phyloP scores from a whole-genome alignment of 306 rosid species.

The Prunus davidiana region DNA sequence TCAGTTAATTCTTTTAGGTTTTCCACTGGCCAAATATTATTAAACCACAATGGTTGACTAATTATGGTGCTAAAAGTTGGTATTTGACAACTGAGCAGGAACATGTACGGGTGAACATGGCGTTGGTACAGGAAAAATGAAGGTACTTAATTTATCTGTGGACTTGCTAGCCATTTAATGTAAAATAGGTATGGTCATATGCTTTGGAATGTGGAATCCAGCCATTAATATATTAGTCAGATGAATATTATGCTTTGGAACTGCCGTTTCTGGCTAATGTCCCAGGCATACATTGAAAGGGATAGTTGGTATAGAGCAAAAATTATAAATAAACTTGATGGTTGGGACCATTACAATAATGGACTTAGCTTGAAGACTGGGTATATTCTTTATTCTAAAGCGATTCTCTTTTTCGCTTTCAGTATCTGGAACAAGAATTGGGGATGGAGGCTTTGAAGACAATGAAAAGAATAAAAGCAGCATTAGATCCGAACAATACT shows the following conservation, averaged over 20 bases:
- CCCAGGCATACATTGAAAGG: neutral
- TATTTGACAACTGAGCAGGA: slow-evolving; percentile 50
- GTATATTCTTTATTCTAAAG: neutral
- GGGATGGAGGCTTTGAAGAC: slow-evolving; percentile 81
- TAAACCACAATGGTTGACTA: neutral
- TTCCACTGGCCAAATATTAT: neutral
- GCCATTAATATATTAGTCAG: neutral
- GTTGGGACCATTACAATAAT: neutral
- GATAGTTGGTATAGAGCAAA: neutral
- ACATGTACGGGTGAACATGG: slow-evolving; percentile 98
- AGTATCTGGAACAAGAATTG: slow-evolving; percentile 92
- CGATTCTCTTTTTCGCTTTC: slow-evolving; percentile 15
- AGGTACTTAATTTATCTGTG: slow-evolving; percentile 30
- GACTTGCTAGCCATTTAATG: slow-evolving; percentile 1
- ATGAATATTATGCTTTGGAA: slow-evolving; percentile 13
- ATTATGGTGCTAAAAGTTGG: slow-evolving; percentile 23
- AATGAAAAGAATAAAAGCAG: slow-evolving; percentile 81
- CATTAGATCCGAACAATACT: slow-evolving; percentile 79
- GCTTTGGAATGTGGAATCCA: neutral
- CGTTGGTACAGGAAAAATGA: slow-evolving; percentile 87
- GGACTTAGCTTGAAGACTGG: neutral
- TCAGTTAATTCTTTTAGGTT: slow-evolving; percentile 1
- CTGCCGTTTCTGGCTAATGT: slow-evolving; percentile 13
- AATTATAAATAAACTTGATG: neutral
- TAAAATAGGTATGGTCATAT: neutral